Conservation (phyloP, 192 early-diverging fungal genomes). For the Entomortierella chlamydospora region DNA sequence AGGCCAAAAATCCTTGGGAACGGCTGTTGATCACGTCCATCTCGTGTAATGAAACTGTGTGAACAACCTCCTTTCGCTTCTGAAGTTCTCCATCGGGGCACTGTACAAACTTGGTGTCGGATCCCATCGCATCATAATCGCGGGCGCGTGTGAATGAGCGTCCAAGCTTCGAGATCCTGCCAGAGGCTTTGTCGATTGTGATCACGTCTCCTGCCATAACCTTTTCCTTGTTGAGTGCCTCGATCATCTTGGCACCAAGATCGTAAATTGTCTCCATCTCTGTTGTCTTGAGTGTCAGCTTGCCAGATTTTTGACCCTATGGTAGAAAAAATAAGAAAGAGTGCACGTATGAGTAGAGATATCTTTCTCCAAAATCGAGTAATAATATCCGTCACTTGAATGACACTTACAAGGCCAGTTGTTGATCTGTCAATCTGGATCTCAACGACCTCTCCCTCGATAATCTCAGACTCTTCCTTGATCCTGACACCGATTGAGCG, state of each 20-base stretch:
- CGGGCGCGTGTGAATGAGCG: slow-evolving; percentile 96
- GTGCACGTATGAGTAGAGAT: background rate
- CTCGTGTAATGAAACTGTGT: slow-evolving; percentile 98
- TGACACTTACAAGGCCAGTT: slow-evolving; percentile 78
- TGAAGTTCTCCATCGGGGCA: slow-evolving; percentile 99
- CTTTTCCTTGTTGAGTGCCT: slow-evolving; percentile 96
- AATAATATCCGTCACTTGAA: background rate
- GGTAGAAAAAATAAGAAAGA: background rate
- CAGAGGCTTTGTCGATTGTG: slow-evolving; percentile 97
- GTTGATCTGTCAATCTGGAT: slow-evolving; percentile 95
- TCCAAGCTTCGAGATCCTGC: slow-evolving; percentile 94
- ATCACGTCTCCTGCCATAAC: slow-evolving; percentile 98
- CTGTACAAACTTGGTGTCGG: slow-evolving; percentile 97
- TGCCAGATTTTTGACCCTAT: slow-evolving; percentile 94
- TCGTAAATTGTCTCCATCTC: slow-evolving; percentile 99
- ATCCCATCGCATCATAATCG: slow-evolving; percentile 98
- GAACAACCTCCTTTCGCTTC: slow-evolving; percentile 96
- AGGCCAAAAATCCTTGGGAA: slow-evolving; percentile 95
- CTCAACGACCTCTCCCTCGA: slow-evolving; percentile 99
- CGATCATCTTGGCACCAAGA: slow-evolving; percentile 99
- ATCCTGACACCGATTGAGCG: slow-evolving; percentile 97
- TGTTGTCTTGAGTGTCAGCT: slow-evolving; percentile 98
- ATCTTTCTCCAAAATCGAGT: background rate
- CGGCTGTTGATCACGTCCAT: slow-evolving; percentile 99
- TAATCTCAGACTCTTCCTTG: slow-evolving; percentile 98